Evolutionary conservation across 106 monocot species (phyloP).

Genomic region (Hemerocallis citrina): DNA sequence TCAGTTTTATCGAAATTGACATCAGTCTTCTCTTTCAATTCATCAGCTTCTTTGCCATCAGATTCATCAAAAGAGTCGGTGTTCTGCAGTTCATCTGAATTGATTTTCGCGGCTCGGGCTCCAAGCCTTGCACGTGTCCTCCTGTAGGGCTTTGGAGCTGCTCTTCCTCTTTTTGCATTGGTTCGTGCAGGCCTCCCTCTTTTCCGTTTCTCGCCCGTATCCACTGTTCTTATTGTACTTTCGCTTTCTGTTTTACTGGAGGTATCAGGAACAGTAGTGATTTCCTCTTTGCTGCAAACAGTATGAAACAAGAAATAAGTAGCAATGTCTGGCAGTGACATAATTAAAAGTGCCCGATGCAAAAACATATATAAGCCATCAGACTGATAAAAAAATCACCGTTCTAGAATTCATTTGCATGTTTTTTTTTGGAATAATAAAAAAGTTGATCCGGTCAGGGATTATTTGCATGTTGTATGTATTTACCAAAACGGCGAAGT

Average conservation of each 20-base stretch:
- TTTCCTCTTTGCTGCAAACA: conserved; percentile 15
- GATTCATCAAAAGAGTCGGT: conserved; percentile 14
- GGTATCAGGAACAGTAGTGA: conserved; percentile 7
- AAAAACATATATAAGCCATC: too few species aligned
- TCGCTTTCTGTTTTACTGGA: conserved; percentile 11
- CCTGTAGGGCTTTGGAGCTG: conserved; percentile 19
- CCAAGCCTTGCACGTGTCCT: conserved; percentile 50
- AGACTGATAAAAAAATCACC: too few species aligned
- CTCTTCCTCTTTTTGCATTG: conserved; percentile 18
- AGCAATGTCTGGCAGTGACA: too few species aligned
- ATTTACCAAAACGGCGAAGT: too few species aligned
- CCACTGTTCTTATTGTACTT: background rate
- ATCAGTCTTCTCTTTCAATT: background rate
- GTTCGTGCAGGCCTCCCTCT: conserved; percentile 34
- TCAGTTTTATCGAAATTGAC: conserved; percentile 1
- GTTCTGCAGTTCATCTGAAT: conserved; percentile 29
- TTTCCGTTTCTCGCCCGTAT: conserved; percentile 34
- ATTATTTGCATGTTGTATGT: too few species aligned
- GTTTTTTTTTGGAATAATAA: too few species aligned
- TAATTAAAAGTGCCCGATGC: too few species aligned
- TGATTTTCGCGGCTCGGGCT: conserved; percentile 33
- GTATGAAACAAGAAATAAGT: background rate
- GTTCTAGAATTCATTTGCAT: too few species aligned
- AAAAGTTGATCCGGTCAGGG: too few species aligned
- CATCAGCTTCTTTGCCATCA: background rate